Evolutionary conservation across 805 yeast genomes (phyloP), one percentile per base, ranked within the genome.

Genomic region (Saitoella complicata): DNA sequence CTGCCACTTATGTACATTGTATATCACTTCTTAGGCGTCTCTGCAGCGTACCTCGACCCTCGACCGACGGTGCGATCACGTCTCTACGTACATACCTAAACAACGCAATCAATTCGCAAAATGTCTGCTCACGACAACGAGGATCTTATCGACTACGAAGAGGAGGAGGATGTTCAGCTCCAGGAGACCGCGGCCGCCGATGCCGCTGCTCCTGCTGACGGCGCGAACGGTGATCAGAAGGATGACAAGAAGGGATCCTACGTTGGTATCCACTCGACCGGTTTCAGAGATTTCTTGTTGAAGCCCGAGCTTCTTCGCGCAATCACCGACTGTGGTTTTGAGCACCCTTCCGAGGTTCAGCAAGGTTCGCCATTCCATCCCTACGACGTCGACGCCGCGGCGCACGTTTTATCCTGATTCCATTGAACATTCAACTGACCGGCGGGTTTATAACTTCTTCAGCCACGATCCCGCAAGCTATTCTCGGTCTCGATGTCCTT

Each of bases 321-420:
- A 53, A 88, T 88, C 62, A 93, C 87, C 55, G 98, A 88, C 68
- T 86, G 96, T 72, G 98, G 98, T 72, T 88, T 88, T 63, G 98
- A 88, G 72, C 98, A 88, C 71, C 98, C 98, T 53, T 85, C 95
- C 53, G 98, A 88, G 80, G 93, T 91, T 82, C 69, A 75, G 91
- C 79, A 64, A 21, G 21, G 58, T 38, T 21, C 21, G 21, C 21
- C 21, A 21, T 21, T 21, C 21, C 21, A 21, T 21, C 21, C 21
- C 21, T 21, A 4, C 21, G 21, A 21, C 21, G 21, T 21, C 21
- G 21, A 21, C 21, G 21, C 21, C 21, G 21, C 21, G 21, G 21
- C 21, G 21, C 21, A 21, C 21, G 21, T 43, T 45, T 41, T 37
- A 30, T 37, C 37, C 37, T 42, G 32, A 21, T 32, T 35, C 11